These are phyloP conservation scores for Myriosclerotinia duriaeana DNA, from an alignment of 2,329 filamentous ascomycete species.

Conservation along the genomic window DNA sequence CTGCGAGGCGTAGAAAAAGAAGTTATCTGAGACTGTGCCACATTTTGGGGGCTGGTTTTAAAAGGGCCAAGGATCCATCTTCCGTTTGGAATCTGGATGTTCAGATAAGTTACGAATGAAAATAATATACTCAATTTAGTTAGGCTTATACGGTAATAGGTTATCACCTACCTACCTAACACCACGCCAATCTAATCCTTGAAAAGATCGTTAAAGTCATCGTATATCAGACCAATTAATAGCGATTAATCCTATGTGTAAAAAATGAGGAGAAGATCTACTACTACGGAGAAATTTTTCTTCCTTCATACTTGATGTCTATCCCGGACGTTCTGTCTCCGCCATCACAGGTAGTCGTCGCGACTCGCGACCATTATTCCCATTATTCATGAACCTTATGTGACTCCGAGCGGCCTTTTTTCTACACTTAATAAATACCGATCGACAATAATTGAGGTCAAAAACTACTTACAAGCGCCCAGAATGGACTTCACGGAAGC, in stretches of 20 bases:
- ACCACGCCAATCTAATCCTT: not conserved
- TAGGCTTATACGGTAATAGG: not conserved
- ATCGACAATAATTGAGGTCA: not conserved
- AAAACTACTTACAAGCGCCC: slow-evolving; percentile 1
- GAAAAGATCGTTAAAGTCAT: not conserved
- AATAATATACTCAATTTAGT: slow-evolving; percentile 3
- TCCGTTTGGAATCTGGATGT: not conserved
- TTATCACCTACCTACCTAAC: no score
- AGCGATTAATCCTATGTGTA: not conserved
- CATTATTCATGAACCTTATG: slow-evolving; percentile 1
- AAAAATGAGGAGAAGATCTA: not conserved
- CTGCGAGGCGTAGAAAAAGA: not conserved
- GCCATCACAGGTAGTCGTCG: slow-evolving; percentile 2
- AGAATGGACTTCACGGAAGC: not conserved
- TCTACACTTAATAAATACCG: not conserved
- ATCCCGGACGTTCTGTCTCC: slow-evolving; percentile 7
- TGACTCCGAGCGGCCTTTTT: not conserved
- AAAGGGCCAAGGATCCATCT: slow-evolving; percentile 1
- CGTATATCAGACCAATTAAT: slow-evolving; percentile 15
- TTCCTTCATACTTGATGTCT: slow-evolving; percentile 2
- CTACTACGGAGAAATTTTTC: not conserved
- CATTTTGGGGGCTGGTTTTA: slow-evolving; percentile 16
- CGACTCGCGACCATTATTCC: not conserved
- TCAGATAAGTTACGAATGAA: not conserved
- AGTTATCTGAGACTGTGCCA: not conserved